Percentiles rank a stretch among this genome's conserved stretches.
phyloP scores from a whole-genome alignment of 2,329 filamentous ascomycete genomes.

The Exophiala bonariae region DNA sequence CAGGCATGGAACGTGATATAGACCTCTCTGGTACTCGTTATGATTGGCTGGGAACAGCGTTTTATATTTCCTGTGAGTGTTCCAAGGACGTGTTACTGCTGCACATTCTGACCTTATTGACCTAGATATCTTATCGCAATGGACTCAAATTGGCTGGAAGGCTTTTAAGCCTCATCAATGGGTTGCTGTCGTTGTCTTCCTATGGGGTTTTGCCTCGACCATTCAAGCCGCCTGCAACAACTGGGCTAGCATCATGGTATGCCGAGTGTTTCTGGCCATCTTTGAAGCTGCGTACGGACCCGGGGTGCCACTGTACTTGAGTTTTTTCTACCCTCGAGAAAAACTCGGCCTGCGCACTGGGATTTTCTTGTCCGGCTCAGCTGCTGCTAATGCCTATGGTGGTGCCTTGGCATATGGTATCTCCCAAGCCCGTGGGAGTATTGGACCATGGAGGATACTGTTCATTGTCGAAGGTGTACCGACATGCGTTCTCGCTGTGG shows the following conservation, averaged over 20 bases:
- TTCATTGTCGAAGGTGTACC: conserved; percentile 68
- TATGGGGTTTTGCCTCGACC: conserved; percentile 30
- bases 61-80: conserved; percentile 50
- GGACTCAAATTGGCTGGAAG: conserved; percentile 31
- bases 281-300: conserved; percentile 41
- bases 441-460: conserved; percentile 65
- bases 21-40: conserved; percentile 49
- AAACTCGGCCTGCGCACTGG: conserved; percentile 59
- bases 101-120: neutral
- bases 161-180: conserved; percentile 30
- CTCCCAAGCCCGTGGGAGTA: conserved; percentile 54
- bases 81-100: neutral
- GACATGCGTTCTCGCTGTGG: conserved; percentile 54
- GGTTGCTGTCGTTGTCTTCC: conserved; percentile 28
- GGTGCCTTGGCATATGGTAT: conserved; percentile 50
- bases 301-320: conserved; percentile 52
- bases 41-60: conserved; percentile 53
- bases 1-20: conserved; percentile 54
- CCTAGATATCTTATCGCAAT: conserved; percentile 30
- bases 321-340: conserved; percentile 61
- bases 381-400: conserved; percentile 41
- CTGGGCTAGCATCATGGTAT: conserved; percentile 31
- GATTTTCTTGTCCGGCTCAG: conserved; percentile 45
- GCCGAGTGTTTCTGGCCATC: conserved; percentile 40
- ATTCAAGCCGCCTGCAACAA: conserved; percentile 26